Evolutionary conservation across 176 grass and related monocot species (phyloP).

Genomic region (Ensete glaucum): DNA sequence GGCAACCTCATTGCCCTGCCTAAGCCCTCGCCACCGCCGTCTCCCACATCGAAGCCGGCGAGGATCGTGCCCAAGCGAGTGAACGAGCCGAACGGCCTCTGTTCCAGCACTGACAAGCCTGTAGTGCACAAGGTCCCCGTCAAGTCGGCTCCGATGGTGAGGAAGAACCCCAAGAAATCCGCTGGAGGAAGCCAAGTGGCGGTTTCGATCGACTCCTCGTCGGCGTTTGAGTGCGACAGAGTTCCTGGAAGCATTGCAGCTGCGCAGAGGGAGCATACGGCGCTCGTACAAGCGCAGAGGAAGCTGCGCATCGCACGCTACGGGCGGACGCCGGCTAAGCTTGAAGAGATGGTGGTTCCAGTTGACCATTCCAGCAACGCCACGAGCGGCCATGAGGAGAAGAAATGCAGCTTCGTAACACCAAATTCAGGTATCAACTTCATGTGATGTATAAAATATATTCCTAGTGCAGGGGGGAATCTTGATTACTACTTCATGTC

Average conservation of each 20-base stretch:
- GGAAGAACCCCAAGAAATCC: conserved; percentile 26
- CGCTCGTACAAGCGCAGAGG: conserved; percentile 64
- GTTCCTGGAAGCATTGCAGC: conserved; percentile 51
- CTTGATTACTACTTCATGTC: not conserved
- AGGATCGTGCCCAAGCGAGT: not conserved
- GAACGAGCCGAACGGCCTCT: not conserved
- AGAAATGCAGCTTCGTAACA: conserved; percentile 93
- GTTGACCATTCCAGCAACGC: not conserved
- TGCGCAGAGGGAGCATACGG: conserved; percentile 51
- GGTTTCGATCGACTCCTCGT: conserved; percentile 26
- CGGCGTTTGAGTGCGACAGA: conserved; percentile 4
- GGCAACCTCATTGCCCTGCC: not conserved
- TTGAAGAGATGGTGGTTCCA: conserved; percentile 30
- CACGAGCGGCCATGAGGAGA: conserved; percentile 34
- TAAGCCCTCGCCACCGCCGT: conserved; percentile 4
- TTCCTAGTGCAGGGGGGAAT: not conserved
- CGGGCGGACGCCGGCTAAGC: conserved; percentile 56
- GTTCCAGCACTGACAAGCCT: conserved; percentile 6
- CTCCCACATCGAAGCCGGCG: not conserved
- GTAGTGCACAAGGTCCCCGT: not conserved
- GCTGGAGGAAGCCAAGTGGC: conserved; percentile 19
- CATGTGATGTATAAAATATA: not conserved
- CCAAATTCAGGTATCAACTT: conserved; percentile 54
- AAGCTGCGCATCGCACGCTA: conserved; percentile 72
- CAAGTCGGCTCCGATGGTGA: not conserved